Base-by-base conservation (phyloP, 164 flowering plant species). In the Chloranthus sessilifolius region DNA sequence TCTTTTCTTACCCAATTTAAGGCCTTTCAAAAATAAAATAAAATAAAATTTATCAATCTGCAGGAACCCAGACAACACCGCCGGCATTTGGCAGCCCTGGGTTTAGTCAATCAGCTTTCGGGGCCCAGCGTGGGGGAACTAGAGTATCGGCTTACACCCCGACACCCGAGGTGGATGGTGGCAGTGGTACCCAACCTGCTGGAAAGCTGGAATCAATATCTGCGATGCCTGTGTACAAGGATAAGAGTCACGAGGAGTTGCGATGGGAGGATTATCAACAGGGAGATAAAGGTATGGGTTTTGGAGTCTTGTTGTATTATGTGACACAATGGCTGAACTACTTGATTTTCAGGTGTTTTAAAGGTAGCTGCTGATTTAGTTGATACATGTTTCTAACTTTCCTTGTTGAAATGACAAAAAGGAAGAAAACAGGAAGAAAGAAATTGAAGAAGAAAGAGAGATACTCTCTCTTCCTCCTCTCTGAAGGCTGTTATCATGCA, bases 261-360 rank as follows among this genome's bases (percentile, higher is more conserved):
- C 74, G 97, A 59, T 92, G 99, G 99, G 99, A 88, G 56, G 99
- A 92, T 65, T 92, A 84, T 58, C 99, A 92, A 60, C 55, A 55
- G 67, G 95, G 95, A 43, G 95, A 88, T 66, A 88, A 83, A 79
- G 94, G 95, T 92, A 54, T 30, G 16, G 14, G 25, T 14, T 41
- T 39, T n/a, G n/a, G n/a, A n/a, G n/a, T n/a, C n/a, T n/a, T n/a
- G n/a, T n/a, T n/a, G n/a, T n/a, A n/a, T n/a, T n/a, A n/a, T n/a
- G n/a, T n/a, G n/a, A n/a, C n/a, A n/a, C n/a, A n/a, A n/a, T n/a
- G n/a, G n/a, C n/a, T n/a, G n/a, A n/a, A n/a, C n/a, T n/a, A n/a
- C n/a, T n/a, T n/a, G n/a, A n/a, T n/a, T n/a, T n/a, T n/a, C n/a
- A n/a, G n/a, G n/a, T n/a, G n/a, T n/a, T n/a, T n/a, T n/a, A n/a